Evolutionary conservation across 1,139 yeast genomes (phyloP), one percentile per base, ranked within the genome.

Genomic region (Saccharomyces hybrid): DNA sequence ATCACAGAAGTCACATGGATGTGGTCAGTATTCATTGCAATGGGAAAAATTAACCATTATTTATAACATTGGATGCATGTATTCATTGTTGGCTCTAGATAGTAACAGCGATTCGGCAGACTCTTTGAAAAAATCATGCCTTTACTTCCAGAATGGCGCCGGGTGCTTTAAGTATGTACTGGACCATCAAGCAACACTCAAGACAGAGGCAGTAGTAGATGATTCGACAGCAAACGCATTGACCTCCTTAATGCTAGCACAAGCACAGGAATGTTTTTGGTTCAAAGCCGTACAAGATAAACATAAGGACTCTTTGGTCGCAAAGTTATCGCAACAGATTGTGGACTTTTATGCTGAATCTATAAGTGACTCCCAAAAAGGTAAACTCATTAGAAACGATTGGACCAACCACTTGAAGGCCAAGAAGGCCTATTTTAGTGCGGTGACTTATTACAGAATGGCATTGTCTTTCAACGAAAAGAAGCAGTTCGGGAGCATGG

Each of bases 221-320:
- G 51, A 59, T 0, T 73, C 73, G n/a, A 75, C 81, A 0, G 61
- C 81, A 12, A 70, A 71, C 6, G 71, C 80, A 2, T 64, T 83
- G 48, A 64, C 74, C 42, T 58, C 57, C n/a, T 62, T 89, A 24
- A 80, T 82, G 80, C 66, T 87, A 46, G 95, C 95, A 0, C 96
- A 89, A 64, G 95, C 96, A 0, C 96, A 90, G 68, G 97, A 91
- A 65, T 77, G 82, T 9, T 82, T 86, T 54, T 90, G 96, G 96
- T 82, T 79, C 52, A 84, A 84, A 64, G 91, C 96, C 0, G 71
- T 80, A 0, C 68, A 73, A 42, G 78, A 78, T n/a, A 73, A 75
- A 2, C 69, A 82, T 64, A 86, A 84, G 64, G 82, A 86, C 64
- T 73, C 84, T 0, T 75, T 83, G 2, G 71, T 89, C 4, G 78